These are phyloP conservation scores for Hordeum marinum DNA, from an alignment of 176 grass and related monocot species.

Conservation along the genomic window DNA sequence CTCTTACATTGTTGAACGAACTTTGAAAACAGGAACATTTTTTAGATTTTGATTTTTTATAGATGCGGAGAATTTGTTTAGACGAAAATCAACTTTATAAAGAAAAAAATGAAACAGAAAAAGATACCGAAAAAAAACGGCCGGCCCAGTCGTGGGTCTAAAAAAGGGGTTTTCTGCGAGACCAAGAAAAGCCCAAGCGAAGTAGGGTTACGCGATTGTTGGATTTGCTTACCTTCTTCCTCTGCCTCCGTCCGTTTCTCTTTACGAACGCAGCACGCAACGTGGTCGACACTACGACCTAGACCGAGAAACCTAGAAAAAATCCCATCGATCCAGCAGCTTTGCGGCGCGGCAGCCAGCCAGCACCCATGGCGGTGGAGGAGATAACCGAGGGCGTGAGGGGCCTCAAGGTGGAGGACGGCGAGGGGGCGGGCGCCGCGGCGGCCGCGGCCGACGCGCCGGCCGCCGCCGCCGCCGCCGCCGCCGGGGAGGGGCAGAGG, in stretches of 20 bases:
- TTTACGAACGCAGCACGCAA: not conserved
- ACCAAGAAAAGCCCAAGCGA: not conserved
- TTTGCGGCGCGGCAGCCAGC: not conserved
- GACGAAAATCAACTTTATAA: too few species aligned
- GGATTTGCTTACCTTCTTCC: not conserved
- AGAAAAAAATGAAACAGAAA: too few species aligned
- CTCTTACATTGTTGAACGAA: too few species aligned
- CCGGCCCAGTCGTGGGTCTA: too few species aligned
- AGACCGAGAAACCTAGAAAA: not conserved
- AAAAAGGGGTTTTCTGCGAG: too few species aligned
- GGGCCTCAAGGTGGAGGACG: conserved; percentile 31
- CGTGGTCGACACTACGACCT: not conserved
- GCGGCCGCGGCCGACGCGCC: not conserved
- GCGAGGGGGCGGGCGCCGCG: not conserved
- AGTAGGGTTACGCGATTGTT: not conserved
- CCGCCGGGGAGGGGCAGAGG: conserved; percentile 19
- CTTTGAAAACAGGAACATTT: too few species aligned
- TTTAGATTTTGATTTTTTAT: too few species aligned
- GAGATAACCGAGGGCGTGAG: conserved; percentile 75
- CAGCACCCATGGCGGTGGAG: conserved; percentile 42
- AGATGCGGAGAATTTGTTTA: too few species aligned
- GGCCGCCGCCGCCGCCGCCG: not conserved
- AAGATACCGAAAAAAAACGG: too few species aligned
- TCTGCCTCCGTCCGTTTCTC: not conserved
- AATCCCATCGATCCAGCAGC: not conserved